phyloP scores from a whole-genome alignment of 495 filamentous ascomycete genomes.

The Lophiotrema nucula region DNA sequence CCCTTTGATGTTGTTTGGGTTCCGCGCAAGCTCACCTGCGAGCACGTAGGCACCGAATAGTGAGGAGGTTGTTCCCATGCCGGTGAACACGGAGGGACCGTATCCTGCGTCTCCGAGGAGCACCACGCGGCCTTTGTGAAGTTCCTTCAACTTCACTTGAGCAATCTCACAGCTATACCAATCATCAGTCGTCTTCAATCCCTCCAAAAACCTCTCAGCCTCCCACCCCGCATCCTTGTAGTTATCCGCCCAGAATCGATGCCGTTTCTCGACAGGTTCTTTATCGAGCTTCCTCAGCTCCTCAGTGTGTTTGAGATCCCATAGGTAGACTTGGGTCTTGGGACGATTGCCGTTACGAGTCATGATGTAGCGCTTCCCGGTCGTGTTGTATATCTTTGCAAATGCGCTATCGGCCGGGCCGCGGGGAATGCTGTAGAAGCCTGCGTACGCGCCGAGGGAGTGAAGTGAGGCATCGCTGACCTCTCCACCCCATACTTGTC shows the following conservation, averaged over 20 bases:
- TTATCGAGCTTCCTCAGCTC: constrained; percentile 33
- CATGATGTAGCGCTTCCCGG: constrained; percentile 43
- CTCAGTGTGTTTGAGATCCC: constrained; percentile 31
- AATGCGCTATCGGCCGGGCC: constrained; percentile 39
- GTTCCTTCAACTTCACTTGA: constrained; percentile 25
- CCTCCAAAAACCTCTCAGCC: constrained; percentile 42
- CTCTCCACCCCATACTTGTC: constrained; percentile 5
- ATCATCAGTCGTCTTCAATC: constrained; percentile 43
- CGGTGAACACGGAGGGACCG: constrained; percentile 30
- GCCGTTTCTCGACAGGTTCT: constrained; percentile 9
- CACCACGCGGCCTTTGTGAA: constrained; percentile 33
- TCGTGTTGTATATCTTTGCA: constrained; percentile 40
- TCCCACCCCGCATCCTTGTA: constrained; percentile 52
- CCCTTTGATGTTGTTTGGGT: not conserved
- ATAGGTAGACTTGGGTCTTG: constrained; percentile 42
- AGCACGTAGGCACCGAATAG: constrained; percentile 39
- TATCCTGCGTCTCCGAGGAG: constrained; percentile 39
- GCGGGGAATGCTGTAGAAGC: constrained; percentile 24
- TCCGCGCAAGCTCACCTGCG: constrained; percentile 35
- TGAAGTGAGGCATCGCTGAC: not conserved
- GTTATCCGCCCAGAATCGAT: constrained; percentile 38
- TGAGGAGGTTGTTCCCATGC: constrained; percentile 36
- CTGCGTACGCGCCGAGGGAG: constrained; percentile 19
- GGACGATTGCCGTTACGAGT: constrained; percentile 43
- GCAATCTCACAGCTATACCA: constrained; percentile 45